Evolutionary conservation across 1,139 yeast species (phyloP).

Genomic region (Kluyveromyces sp.): DNA sequence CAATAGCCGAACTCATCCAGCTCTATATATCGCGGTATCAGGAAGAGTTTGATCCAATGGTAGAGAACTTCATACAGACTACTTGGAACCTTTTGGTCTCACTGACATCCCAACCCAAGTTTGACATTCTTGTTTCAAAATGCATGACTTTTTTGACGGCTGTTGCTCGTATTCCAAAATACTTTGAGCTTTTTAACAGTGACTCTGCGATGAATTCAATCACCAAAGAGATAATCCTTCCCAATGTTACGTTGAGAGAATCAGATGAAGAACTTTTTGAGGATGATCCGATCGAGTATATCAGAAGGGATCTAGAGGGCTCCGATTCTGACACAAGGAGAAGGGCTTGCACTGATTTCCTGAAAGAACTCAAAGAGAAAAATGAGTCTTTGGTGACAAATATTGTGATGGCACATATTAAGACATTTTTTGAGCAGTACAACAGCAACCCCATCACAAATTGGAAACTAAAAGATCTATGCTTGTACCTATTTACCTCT

Average conservation of each 20-base stretch:
- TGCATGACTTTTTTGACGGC: constrained; percentile 78
- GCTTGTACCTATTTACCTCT: constrained; percentile 78
- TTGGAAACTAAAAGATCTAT: constrained; percentile 86
- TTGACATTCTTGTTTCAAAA: constrained; percentile 78
- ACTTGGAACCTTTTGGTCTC: constrained; percentile 73
- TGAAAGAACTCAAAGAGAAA: constrained; percentile 77
- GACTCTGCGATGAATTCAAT: constrained; percentile 69
- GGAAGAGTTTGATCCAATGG: constrained; percentile 74
- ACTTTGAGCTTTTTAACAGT: constrained; percentile 56
- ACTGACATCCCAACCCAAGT: constrained; percentile 64
- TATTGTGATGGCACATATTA: constrained; percentile 71
- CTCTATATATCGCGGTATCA: constrained; percentile 86
- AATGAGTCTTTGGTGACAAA: constrained; percentile 69
- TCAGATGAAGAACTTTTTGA: constrained; percentile 89
- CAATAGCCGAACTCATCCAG: constrained; percentile 78
- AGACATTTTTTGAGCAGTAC: constrained; percentile 53
- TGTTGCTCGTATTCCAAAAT: constrained; percentile 63
- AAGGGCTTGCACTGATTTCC: constrained; percentile 83
- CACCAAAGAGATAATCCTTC: constrained; percentile 76
- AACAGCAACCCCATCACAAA: constrained; percentile 35
- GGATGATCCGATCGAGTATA: constrained; percentile 92
- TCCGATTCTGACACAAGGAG: constrained; percentile 90
- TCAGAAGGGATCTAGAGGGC: constrained; percentile 90
- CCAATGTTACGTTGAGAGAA: constrained; percentile 78
- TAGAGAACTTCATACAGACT: constrained; percentile 71